Conservation (phyloP, 2,329 filamentous ascomycete species). For the Lojkania enalia region DNA sequence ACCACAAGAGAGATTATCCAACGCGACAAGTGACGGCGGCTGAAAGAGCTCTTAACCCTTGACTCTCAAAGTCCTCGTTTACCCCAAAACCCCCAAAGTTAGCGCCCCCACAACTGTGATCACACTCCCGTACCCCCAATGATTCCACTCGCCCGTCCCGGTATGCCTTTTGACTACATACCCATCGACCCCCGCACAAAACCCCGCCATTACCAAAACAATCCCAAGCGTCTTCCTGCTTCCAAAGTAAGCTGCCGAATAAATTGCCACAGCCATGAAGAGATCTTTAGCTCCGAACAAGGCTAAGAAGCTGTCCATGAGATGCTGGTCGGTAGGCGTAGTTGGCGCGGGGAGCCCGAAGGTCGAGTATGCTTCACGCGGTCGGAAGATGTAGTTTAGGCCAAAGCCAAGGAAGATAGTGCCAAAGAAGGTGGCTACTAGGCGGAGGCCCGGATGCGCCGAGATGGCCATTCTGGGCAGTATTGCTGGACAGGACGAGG, state of each 20-base stretch:
- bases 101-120: background rate
- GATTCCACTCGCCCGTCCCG: background rate
- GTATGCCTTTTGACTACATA: background rate
- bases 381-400: constrained; percentile 46
- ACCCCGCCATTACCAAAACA: constrained; percentile 45
- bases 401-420: constrained; percentile 44
- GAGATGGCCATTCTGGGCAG: constrained; percentile 18
- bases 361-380: constrained; percentile 40
- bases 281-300: constrained; percentile 56
- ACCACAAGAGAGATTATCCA: too few species aligned
- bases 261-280: constrained; percentile 52
- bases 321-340: constrained; percentile 33
- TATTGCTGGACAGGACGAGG: too few species aligned
- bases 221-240: constrained; percentile 47
- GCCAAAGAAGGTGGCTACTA: constrained; percentile 26
- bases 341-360: constrained; percentile 32
- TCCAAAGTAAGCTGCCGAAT: constrained; percentile 44
- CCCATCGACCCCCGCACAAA: background rate
- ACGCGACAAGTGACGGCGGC: too few species aligned
- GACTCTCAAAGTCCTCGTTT: too few species aligned
- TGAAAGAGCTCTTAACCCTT: too few species aligned
- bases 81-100: background rate
- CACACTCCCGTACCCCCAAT: background rate
- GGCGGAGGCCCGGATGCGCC: constrained; percentile 14
- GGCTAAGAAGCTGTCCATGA: constrained; percentile 51